Evolutionary conservation across 1,139 yeast species (phyloP), one percentile per base, ranked within the genome.

Genomic region (Yamadazyma buinensis): DNA sequence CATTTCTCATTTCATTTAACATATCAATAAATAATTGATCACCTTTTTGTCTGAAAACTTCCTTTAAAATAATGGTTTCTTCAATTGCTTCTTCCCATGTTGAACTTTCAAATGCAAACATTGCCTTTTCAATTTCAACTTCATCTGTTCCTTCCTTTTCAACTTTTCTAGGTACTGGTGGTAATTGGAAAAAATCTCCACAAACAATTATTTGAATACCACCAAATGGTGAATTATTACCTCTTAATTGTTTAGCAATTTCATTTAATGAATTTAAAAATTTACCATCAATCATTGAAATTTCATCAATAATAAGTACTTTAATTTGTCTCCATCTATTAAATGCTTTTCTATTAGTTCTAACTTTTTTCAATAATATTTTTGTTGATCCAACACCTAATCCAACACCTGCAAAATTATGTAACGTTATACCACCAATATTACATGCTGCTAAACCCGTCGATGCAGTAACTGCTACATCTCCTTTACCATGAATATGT

Each of bases 361-460:
- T 73, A 9, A 87, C 72, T 43, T 74, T 81, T 41, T 69, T 75
- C 11, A 77, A 57, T 18, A 86, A 54, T 3, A 55, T 53, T 0
- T 61, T 55, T 0, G 55, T 48, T 1, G 53, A 49, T 2, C 58
- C 67, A 12, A 50, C 51, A 0, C 94, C 96, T 8, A 87, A 57
- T 0, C 96, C 96, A 25, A 87, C 80, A 1, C 96, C 95, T 0
- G 95, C 80, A 61, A 80, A 87, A 17, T 94, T 80, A 53, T 88
- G 96, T 2, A 88, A 58, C 0, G 97, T 88, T 27, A 75, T 74
- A 15, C 97, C 97, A 4, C 95, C 95, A 39, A 88, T 81, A 52
- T 87, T 86, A 52, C 92, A 84, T 1, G 96, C 96, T 0, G 97
- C 97, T 28, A 88, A 63, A 0, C 97, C 97, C 0, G 97, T 88